Evolutionary conservation across 2,329 filamentous ascomycete genomes (phyloP), one percentile per base, ranked within the genome.

Genomic region (Trichoderma atroviride): DNA sequence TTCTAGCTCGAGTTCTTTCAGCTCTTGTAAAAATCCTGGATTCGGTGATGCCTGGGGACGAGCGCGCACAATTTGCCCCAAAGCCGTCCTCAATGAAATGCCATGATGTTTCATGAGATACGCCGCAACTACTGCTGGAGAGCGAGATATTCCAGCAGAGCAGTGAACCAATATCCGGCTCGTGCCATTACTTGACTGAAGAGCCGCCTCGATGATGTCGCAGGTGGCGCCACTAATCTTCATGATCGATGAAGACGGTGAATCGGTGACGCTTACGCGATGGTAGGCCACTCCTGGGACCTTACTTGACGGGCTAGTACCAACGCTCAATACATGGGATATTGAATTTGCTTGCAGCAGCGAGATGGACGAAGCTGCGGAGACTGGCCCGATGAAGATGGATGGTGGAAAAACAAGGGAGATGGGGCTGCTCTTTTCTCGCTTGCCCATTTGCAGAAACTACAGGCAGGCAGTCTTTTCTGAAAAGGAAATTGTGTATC

Each of bases 261-360:
- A 69, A 52, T 69, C 67, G 35, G 43, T 52, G n/a, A 69, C 50
- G 33, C 40, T 52, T 33, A 69, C 47, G 52, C 67, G 67, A 52
- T 53, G 24, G 50, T 66, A 53, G 11, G 29, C 24, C 27, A 66
- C 37, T 29, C 68, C 68, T 35, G 62, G 35, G 27, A 59, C 61
- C 37, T 66, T 69, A 33, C 27, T 52, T 31, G 61, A 47, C 2
- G 68, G 68, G 29, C 60, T 69, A 33, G 68, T 61, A n/a, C 68
- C 68, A 40, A 66, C 29, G 31, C 68, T 69, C 37, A 66, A 66
- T 29, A 66, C 68, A 66, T 66, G 59, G 7, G 37, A 66, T 65
- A 58, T 69, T 14, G 61, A 66, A n/a, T 69, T 58, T 24, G 37
- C 35, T 16, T 59, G 61, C 31, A 58, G 31, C 11, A 69, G 58